Conservation (phyloP, 208 protist genomes). For the Balamuthia mandrillaris region DNA sequence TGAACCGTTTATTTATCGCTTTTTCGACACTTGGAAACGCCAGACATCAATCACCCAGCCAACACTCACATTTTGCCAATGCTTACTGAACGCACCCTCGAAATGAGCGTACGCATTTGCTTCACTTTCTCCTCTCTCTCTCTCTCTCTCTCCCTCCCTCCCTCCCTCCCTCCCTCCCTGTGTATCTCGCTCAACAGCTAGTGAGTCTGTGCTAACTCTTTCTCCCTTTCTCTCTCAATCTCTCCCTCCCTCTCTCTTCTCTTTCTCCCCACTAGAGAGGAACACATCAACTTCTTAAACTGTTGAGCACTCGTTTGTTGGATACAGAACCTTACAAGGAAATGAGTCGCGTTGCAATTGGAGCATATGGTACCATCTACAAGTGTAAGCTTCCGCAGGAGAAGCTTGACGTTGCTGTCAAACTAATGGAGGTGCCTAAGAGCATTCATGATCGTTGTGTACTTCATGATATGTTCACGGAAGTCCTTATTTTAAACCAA, state of each 20-base stretch:
- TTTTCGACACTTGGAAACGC: no score
- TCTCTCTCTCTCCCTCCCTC: no score
- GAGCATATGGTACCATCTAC: slow-evolving; percentile 69
- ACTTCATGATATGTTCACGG: slow-evolving; percentile 74
- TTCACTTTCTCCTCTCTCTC: no score
- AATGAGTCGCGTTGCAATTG: slow-evolving; percentile 44
- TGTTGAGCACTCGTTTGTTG: slow-evolving; percentile 37
- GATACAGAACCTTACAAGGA: slow-evolving; percentile 44
- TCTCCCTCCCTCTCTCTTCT: not conserved
- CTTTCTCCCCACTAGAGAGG: not conserved
- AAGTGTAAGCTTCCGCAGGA: slow-evolving; percentile 46
- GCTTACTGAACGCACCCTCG: slow-evolving; percentile 35
- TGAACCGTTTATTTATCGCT: no score
- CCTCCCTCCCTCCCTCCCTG: no score
- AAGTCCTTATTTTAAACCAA: slow-evolving; percentile 71
- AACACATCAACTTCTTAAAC: slow-evolving; percentile 3
- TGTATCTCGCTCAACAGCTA: no score
- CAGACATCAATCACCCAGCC: slow-evolving; percentile 58
- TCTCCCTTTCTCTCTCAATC: not conserved
- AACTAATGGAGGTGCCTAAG: slow-evolving; percentile 52
- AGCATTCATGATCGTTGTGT: slow-evolving; percentile 61
- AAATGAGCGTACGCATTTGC: slow-evolving; percentile 43
- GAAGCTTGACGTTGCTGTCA: slow-evolving; percentile 52
- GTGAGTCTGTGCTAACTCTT: no score
- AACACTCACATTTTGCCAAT: slow-evolving; percentile 55